Conservation (phyloP, 1,284 basidiomycete species). For the Cryptococcus sp. region DNA sequence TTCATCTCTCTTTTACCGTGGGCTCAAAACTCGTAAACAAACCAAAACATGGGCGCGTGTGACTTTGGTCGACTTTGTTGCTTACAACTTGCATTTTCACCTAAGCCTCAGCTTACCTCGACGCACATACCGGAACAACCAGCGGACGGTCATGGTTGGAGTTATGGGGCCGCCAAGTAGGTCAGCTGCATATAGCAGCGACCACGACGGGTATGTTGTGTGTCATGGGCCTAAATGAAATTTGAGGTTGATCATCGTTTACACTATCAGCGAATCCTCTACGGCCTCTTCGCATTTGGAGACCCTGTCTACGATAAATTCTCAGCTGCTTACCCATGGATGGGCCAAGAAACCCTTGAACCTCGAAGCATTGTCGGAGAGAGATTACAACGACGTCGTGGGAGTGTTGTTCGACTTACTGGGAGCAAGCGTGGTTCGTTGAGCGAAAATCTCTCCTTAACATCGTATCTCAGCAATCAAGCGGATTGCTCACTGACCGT, state of each 20-base stretch:
- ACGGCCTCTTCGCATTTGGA: background rate
- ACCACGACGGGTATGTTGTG: background rate
- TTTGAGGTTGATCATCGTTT: no score
- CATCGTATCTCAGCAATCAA: background rate
- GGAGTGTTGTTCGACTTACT: slow-evolving; percentile 78
- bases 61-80: background rate
- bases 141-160: no score
- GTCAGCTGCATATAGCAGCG: background rate
- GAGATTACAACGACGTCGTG: slow-evolving; percentile 66
- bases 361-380: slow-evolving; percentile 63
- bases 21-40: slow-evolving; percentile 13
- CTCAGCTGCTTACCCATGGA: slow-evolving; percentile 76
- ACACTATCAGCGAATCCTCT: no score
- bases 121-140: no score
- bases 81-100: no score
- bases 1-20: background rate
- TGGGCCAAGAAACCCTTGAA: slow-evolving; percentile 62
- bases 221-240: no score
- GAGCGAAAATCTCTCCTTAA: background rate
- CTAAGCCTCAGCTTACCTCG: no score
- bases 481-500: slow-evolving; percentile 1
- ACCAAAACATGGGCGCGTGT: slow-evolving; percentile 8
- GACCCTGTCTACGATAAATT: slow-evolving; percentile 64
- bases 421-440: slow-evolving; percentile 72
- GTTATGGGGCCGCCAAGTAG: no score